phyloP scores from a whole-genome alignment of 345 rosid species.

The Lumnitzera littorea region DNA sequence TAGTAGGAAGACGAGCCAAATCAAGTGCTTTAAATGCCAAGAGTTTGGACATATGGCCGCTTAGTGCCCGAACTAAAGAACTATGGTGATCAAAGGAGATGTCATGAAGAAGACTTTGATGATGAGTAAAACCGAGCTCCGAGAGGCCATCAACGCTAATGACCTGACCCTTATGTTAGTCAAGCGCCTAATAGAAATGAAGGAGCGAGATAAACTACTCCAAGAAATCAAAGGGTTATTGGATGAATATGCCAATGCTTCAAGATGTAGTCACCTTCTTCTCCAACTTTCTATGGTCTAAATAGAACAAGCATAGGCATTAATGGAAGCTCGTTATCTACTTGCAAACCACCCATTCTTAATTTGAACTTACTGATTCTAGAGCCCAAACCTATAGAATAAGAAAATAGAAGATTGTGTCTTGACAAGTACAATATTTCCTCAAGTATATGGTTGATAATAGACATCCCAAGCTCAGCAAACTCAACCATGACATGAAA shows the following conservation, averaged over 20 bases:
- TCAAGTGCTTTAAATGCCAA: too few relatives aligned
- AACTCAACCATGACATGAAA: conserved; percentile 86
- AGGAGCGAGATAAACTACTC: too few relatives aligned
- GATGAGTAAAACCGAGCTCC: too few relatives aligned
- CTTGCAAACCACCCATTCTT: conserved; percentile 77
- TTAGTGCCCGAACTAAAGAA: too few relatives aligned
- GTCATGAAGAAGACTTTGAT: too few relatives aligned
- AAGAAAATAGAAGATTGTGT: conserved; percentile 69
- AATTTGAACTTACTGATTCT: conserved; percentile 87
- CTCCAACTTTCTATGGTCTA: conserved; percentile 78
- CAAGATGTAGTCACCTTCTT: conserved; percentile 57
- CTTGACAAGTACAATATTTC: conserved; percentile 83
- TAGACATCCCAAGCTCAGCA: conserved; percentile 86
- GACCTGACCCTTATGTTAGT: too few relatives aligned
- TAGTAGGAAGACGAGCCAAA: too few relatives aligned
- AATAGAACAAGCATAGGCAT: conserved; percentile 93
- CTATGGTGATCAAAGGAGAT: too few relatives aligned
- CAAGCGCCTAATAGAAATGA: too few relatives aligned
- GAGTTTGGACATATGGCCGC: too few relatives aligned
- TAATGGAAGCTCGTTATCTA: conserved; percentile 93
- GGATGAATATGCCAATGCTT: conserved; percentile 16
- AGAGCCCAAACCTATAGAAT: conserved; percentile 91
- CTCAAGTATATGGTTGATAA: conserved; percentile 91
- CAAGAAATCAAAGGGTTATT: too few relatives aligned
- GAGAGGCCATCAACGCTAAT: too few relatives aligned